Evolutionary conservation across 2,329 filamentous ascomycete species (phyloP).

Genomic region (Diplocarpon mali): DNA sequence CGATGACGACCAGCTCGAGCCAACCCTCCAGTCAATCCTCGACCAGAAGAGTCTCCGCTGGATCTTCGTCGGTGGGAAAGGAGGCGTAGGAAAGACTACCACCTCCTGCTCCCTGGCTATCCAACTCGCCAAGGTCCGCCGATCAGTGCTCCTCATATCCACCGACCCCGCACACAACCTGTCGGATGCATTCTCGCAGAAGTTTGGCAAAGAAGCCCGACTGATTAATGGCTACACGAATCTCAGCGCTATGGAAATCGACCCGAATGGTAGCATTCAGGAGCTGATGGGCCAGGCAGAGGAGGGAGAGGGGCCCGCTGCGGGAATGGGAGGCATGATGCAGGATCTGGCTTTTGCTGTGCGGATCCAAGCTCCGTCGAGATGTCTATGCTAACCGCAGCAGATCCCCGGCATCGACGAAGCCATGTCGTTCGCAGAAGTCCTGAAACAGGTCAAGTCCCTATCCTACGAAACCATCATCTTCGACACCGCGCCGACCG

Average conservation of each 20-base stretch:
- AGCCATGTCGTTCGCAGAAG: slow-evolving; percentile 98
- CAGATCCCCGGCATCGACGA: slow-evolving; percentile 98
- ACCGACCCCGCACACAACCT: slow-evolving; percentile 98
- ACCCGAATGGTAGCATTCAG: slow-evolving; percentile 95
- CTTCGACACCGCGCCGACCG: slow-evolving; percentile 96
- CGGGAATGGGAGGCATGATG: slow-evolving; percentile 87
- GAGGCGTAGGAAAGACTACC: slow-evolving; percentile 98
- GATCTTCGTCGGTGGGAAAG: slow-evolving; percentile 99
- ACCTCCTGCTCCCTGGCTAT: slow-evolving; percentile 97
- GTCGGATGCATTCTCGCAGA: slow-evolving; percentile 94
- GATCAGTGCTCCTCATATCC: slow-evolving; percentile 93
- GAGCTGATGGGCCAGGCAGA: slow-evolving; percentile 73
- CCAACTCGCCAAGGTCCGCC: slow-evolving; percentile 88
- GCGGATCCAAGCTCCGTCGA: slow-evolving; percentile 28
- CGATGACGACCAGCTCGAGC: slow-evolving; percentile 75
- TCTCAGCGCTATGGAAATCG: slow-evolving; percentile 97
- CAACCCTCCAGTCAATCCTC: slow-evolving; percentile 85
- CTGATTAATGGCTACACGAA: slow-evolving; percentile 87
- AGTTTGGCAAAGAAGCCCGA: slow-evolving; percentile 97
- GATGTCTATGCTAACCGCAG: background rate
- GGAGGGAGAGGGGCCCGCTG: slow-evolving; percentile 61
- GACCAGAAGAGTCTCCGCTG: slow-evolving; percentile 92
- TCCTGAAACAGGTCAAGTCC: slow-evolving; percentile 97
- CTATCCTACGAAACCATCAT: slow-evolving; percentile 98
- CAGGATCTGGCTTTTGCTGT: slow-evolving; percentile 95